Percentiles rank a stretch among this genome's conserved stretches.
These are phyloP conservation scores for Diaporthe capsici DNA, from an alignment of 2,329 filamentous ascomycete genomes.

Conservation along the genomic window DNA sequence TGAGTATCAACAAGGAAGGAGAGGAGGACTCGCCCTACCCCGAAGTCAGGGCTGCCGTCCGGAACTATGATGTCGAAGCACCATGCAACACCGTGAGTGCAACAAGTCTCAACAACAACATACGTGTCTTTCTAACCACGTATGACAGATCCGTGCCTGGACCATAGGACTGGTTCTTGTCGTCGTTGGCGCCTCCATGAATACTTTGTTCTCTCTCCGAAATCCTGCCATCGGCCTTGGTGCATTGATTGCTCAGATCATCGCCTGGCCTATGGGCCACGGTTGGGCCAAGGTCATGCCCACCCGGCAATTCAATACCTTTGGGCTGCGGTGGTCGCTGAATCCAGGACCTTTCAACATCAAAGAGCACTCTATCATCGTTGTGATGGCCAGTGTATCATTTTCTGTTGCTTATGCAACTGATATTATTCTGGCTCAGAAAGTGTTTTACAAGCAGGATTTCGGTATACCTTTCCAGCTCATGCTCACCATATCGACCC, in stretches of 20 bases:
- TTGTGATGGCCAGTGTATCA: conserved; percentile 79
- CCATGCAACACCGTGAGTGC: conserved; percentile 74
- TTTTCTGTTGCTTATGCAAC: conserved; percentile 81
- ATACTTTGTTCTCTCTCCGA: conserved; percentile 75
- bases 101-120: not conserved
- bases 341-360: conserved; percentile 79
- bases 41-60: conserved; percentile 75
- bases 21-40: conserved; percentile 75
- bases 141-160: conserved; percentile 61
- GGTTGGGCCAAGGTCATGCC: conserved; percentile 72
- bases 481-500: conserved; percentile 76
- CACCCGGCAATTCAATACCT: conserved; percentile 61
- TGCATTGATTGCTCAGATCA: conserved; percentile 73
- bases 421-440: conserved; percentile 79
- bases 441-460: conserved; percentile 79
- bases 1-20: conserved; percentile 52
- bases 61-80: conserved; percentile 74
- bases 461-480: conserved; percentile 78
- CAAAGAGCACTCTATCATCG: conserved; percentile 78
- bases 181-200: conserved; percentile 70
- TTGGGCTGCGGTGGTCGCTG: conserved; percentile 69
- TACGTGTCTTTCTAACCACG: not conserved
- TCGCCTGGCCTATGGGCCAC: conserved; percentile 74
- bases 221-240: conserved; percentile 73
- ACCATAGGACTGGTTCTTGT: conserved; percentile 71